phyloP scores from a whole-genome alignment of 1,284 basidiomycete species.

The Rhodotorula sp. region DNA sequence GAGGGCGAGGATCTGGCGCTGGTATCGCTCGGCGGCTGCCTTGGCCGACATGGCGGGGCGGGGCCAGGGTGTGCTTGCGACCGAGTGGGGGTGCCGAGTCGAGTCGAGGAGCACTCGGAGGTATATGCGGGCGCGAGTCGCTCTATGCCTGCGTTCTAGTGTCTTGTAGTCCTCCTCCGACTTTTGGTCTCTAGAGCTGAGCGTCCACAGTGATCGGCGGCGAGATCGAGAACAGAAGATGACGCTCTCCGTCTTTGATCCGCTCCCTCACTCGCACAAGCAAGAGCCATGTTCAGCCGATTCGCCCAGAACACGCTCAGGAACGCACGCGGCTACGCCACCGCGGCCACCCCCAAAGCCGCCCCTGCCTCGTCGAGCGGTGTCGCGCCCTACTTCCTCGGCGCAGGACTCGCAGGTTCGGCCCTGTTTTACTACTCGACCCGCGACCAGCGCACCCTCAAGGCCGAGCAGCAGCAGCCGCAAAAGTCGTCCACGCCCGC shows the following conservation, averaged over 20 bases:
- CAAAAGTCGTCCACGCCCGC: slow-evolving; percentile 12
- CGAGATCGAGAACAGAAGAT: neutral
- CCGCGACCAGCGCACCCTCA: slow-evolving; percentile 6
- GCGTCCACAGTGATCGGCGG: neutral
- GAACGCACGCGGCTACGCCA: slow-evolving; percentile 25
- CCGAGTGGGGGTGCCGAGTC: neutral
- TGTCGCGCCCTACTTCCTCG: slow-evolving; percentile 36
- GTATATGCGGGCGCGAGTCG: no score
- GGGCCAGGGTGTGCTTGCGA: no score
- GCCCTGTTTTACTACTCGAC: slow-evolving; percentile 39
- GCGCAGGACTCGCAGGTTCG: slow-evolving; percentile 32
- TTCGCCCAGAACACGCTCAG: neutral
- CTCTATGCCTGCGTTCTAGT: no score
- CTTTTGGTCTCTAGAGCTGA: neutral
- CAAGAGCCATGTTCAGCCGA: slow-evolving; percentile 14
- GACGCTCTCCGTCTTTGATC: neutral
- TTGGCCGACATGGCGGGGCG: slow-evolving; percentile 7
- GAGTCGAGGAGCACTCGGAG: no score
- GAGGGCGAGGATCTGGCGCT: slow-evolving; percentile 48
- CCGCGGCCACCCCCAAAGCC: neutral
- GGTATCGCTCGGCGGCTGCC: slow-evolving; percentile 27
- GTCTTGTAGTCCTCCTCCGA: no score
- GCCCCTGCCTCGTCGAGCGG: neutral
- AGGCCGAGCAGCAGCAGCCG: slow-evolving; percentile 1
- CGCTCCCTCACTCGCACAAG: neutral